Evolutionary conservation across 192 early-diverging fungal species (phyloP).

Genomic region (Pilaira anomala): DNA sequence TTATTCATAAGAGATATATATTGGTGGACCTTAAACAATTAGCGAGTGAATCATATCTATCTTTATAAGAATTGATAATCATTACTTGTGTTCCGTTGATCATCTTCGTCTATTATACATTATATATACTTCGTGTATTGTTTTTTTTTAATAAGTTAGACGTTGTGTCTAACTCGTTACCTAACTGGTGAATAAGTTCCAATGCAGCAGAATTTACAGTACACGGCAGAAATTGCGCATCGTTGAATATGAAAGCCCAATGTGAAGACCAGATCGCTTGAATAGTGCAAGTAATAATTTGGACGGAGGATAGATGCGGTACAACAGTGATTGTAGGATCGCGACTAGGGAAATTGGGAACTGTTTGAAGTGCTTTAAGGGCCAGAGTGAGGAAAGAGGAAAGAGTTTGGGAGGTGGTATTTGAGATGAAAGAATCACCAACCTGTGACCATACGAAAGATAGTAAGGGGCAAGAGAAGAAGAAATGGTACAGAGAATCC

Average conservation of each 20-base stretch:
- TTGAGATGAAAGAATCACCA: too few species aligned
- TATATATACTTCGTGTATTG: too few species aligned
- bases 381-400: background rate
- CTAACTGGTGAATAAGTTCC: background rate
- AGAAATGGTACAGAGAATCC: background rate
- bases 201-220: background rate
- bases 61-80: too few species aligned
- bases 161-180: background rate
- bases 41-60: too few species aligned
- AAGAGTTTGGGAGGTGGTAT: background rate
- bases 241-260: background rate
- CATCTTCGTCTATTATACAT: too few species aligned
- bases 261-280: background rate
- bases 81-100: too few species aligned
- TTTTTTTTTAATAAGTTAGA: too few species aligned
- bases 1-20: too few species aligned
- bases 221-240: background rate
- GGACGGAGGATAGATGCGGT: background rate
- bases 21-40: too few species aligned
- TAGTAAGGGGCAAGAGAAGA: background rate
- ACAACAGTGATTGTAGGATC: background rate
- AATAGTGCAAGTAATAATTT: background rate
- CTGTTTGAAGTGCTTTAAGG: too few species aligned
- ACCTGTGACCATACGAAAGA: too few species aligned
- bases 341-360: too few species aligned